Conservation (phyloP, 805 yeast genomes). For the Blastobotrys americana region DNA sequence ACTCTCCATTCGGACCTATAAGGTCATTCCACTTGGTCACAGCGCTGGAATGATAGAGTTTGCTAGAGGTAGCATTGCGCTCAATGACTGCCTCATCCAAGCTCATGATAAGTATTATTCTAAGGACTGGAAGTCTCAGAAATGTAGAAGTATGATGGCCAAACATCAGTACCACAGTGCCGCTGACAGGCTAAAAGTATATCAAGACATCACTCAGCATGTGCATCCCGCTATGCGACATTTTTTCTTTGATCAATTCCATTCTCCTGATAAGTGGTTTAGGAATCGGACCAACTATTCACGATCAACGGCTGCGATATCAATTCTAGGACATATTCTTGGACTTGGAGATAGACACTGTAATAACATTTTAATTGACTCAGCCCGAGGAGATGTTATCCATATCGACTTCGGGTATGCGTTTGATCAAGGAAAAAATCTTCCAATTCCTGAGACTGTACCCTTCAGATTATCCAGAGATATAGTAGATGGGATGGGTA, state of each 20-base stretch:
- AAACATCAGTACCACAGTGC: conserved; percentile 34
- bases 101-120: conserved; percentile 43
- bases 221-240: conserved; percentile 61
- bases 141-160: conserved; percentile 21
- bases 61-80: conserved; percentile 67
- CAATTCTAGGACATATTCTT: conserved; percentile 78
- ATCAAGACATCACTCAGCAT: conserved; percentile 39
- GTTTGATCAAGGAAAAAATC: conserved; percentile 79
- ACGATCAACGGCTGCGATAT: conserved; percentile 73
- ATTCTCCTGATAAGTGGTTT: conserved; percentile 70
- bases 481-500: conserved; percentile 87
- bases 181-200: conserved; percentile 27
- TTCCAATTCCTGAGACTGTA: conserved; percentile 86
- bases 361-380: conserved; percentile 80
- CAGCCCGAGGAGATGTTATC: conserved; percentile 78
- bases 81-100: conserved; percentile 60
- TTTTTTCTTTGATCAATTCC: conserved; percentile 63
- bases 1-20: conserved; percentile 70
- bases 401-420: conserved; percentile 97
- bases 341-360: conserved; percentile 96
- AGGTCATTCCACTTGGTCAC: conserved; percentile 85
- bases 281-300: conserved; percentile 55
- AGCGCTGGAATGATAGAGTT: conserved; percentile 84
- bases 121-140: conserved; percentile 34
- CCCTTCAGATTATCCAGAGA: conserved; percentile 91